A percentile compares a stretch with the other conserved stretches of the same genome.
Conservation (phyloP, 139 green algal genomes). For the Coccomyxa sp. region DNA sequence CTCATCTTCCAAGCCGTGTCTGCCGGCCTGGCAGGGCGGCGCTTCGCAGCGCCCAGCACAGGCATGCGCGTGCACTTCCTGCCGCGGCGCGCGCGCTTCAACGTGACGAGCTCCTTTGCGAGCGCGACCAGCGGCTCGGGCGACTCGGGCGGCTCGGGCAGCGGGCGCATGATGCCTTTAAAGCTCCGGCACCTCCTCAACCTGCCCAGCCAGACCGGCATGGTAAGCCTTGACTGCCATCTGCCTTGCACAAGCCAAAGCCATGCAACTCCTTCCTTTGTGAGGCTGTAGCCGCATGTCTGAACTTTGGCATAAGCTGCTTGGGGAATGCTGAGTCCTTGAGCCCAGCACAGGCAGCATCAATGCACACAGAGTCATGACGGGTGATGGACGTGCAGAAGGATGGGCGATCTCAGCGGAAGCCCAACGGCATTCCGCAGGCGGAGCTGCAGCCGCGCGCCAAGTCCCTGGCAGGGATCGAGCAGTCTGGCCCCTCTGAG, state of each 20-base stretch:
- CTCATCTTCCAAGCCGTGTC: slow-evolving; percentile 38
- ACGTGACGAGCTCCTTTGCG: neutral
- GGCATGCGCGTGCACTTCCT: slow-evolving; percentile 6
- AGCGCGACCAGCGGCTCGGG: neutral
- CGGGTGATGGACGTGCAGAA: too few relatives aligned
- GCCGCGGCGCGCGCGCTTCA: neutral
- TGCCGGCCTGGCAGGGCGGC: slow-evolving; percentile 13
- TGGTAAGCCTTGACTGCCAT: neutral
- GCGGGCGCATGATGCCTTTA: too few relatives aligned
- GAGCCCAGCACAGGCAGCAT: too few relatives aligned
- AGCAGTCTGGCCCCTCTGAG: neutral
- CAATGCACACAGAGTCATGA: too few relatives aligned
- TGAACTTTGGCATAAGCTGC: neutral
- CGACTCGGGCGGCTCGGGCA: neutral
- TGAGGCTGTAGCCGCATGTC: neutral
- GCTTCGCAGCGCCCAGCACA: slow-evolving; percentile 11
- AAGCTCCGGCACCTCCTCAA: neutral
- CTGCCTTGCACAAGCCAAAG: neutral
- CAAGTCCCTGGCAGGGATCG: neutral
- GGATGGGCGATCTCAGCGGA: too few relatives aligned
- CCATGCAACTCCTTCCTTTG: neutral
- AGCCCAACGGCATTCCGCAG: neutral
- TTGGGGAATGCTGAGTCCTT: neutral
- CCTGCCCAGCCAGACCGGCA: neutral
- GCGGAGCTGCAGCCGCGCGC: neutral